Evolutionary conservation across 1,284 basidiomycete species (phyloP).

Genomic region (Ceratobasidium sp.): DNA sequence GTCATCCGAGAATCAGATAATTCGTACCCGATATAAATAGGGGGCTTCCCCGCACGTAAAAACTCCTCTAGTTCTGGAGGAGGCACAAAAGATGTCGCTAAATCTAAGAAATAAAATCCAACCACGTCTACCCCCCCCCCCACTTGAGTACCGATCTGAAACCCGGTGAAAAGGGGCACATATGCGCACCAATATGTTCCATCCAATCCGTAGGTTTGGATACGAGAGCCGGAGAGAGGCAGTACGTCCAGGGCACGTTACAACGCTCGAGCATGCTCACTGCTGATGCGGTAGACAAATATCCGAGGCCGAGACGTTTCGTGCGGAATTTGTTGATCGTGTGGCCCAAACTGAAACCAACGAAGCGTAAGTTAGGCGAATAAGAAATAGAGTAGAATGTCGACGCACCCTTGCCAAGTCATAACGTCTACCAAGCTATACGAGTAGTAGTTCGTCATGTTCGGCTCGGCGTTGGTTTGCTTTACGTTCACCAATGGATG

Average conservation of each 20-base stretch:
- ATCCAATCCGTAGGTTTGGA: conserved; percentile 75
- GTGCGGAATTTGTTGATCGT: conserved; percentile 72
- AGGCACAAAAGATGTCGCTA: conserved; percentile 65
- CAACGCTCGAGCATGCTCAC: conserved; percentile 69
- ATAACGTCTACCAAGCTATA: conserved; percentile 70
- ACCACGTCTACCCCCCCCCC: conserved; percentile 68
- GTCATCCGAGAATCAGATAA: background rate
- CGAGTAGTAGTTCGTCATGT: conserved; percentile 69
- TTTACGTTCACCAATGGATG: conserved; percentile 73
- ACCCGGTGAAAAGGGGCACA: too few species aligned
- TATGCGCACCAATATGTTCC: conserved; percentile 68
- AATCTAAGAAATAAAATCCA: conserved; percentile 74
- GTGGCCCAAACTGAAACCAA: conserved; percentile 65
- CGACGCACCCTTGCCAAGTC: conserved; percentile 69
- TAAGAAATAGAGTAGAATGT: conserved; percentile 34
- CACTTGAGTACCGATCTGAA: background rate
- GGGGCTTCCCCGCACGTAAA: conserved; percentile 66
- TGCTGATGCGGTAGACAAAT: conserved; percentile 64
- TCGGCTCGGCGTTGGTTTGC: conserved; percentile 63
- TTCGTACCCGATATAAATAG: conserved; percentile 74
- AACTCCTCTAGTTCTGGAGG: conserved; percentile 65
- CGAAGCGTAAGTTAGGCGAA: conserved; percentile 22
- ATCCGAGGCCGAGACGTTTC: conserved; percentile 65
- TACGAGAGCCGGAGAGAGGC: conserved; percentile 73
- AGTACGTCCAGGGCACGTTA: conserved; percentile 77